Evolutionary conservation across 441 rosid species (phyloP), one percentile per base, ranked within the genome.

Genomic region (Erodium texanum): DNA sequence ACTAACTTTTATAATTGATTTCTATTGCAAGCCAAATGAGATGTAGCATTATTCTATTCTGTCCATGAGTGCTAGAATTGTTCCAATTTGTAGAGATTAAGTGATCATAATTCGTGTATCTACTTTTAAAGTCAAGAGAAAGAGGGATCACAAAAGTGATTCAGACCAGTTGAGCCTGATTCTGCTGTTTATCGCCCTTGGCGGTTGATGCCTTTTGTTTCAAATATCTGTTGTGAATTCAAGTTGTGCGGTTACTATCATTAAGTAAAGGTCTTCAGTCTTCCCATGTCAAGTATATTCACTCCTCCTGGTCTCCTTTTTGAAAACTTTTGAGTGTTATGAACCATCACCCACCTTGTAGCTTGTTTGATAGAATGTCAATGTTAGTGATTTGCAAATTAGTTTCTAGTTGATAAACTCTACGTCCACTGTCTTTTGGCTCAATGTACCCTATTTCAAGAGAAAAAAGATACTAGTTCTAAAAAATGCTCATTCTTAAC

Each of bases 1-100:
- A 69, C 70, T 65, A 32, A 27, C 27, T 38, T 45, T 61, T 36
- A 22, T 29, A 48, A 15, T 64, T 65, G 19, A 65, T 65, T 63
- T 41, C 16, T 27, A 63, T 62, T 29, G 15, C 27, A 27, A 24
- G 65, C 20, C 12, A 6, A 62, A n/a, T 24, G 11, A 7, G 10
- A 27, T 62, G 65, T 24, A 15, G 20, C 38, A 6, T 62, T 62
- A 24, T 61, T 15, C 24, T 62, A 50, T 62, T 2, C 36, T 43
- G 50, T 5, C 27, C 2, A 12, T 24, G 65, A 43, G n/a, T 10
- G 50, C 15, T 27, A 62, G 19, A 24, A 14, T 24, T 24, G 7
- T 24, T 12, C 50, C n/a, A 1, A 14, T 24, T 24, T 24, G 64
- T 50, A 54, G 61, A 19, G 23, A 19, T 11, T 54, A 54, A 54